Evolutionary conservation across 2,329 filamentous ascomycete genomes (phyloP).

Genomic region (Orbilia oligospora): DNA sequence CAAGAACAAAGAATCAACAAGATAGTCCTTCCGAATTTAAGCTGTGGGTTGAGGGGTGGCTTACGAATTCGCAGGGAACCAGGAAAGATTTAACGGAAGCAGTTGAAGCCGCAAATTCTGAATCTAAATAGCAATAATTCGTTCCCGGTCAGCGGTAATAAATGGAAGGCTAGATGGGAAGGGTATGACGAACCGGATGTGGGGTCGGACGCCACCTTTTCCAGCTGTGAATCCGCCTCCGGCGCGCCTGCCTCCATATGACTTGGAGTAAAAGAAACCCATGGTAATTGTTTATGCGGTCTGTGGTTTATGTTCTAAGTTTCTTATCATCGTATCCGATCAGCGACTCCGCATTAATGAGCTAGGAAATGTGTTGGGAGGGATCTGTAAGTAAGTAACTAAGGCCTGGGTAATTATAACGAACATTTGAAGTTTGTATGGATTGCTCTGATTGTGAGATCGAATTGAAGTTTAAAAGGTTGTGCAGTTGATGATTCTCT

Average conservation of each 20-base stretch:
- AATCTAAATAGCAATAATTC: conserved; percentile 49
- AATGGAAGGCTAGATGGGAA: conserved; percentile 5
- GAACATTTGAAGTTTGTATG: background rate
- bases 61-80: conserved; percentile 16
- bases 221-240: conserved; percentile 63
- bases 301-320: conserved; percentile 23
- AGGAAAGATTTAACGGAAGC: conserved; percentile 62
- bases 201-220: conserved; percentile 62
- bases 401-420: background rate
- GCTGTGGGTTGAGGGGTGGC: conserved; percentile 5
- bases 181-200: conserved; percentile 52
- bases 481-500: background rate
- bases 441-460: background rate
- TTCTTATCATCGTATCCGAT: conserved; percentile 13
- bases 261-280: conserved; percentile 63
- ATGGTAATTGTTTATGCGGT: conserved; percentile 32
- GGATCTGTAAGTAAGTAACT: too few relatives aligned
- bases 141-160: conserved; percentile 22
- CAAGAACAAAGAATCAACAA: conserved; percentile 10
- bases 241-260: conserved; percentile 62
- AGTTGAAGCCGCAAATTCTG: conserved; percentile 63
- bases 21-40: conserved; percentile 19
- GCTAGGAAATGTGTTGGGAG: background rate
- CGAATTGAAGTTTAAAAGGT: background rate
- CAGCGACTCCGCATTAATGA: background rate